Base-by-base conservation (phyloP, 768 basidiomycete genomes). In the Tylopilus subfusipes region DNA sequence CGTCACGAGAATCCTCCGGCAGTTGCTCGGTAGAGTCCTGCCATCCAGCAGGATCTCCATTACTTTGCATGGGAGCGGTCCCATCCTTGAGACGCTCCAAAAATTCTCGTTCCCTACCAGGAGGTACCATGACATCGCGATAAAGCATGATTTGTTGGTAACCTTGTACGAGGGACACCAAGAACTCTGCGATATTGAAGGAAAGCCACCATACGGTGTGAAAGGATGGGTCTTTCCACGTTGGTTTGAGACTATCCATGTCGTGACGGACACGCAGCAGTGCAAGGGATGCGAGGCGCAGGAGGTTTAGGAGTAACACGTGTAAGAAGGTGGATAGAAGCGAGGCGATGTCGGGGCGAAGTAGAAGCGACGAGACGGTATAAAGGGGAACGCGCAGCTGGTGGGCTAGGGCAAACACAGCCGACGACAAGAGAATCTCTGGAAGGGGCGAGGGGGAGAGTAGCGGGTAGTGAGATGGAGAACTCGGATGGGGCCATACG, bases 141-240 rank as follows among this genome's bases (percentile, higher is more conserved):
- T 92, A 93, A 9, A 87, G 72, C 13, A 74, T 70, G 39, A 92
- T 77, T 27, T 82, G 80, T 45, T 80, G 79, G 63, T 89, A 93
- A 10, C 87, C 88, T 65, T 91, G 90, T 50, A 74, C 72, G 48
- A 91, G 76, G 5, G 82, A 81, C 1, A 83, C 82, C 21, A 79
- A 58, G 5, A 84, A 84, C 59, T 90, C 90, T 5, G 83, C 85
- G 8, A 79, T 70, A 13, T 87, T 85, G 2, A 92, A 73, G 2
- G 86, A 85, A 34, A 89, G 71, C 84, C 85, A 89, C 88, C 90
- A 91, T 4, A 87, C 81, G 29, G 81, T 76, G 21, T 71, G 66
- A 72, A 93, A 93, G 4, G 82, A 79, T 2, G 73, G 63, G 57
- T 84, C 76, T 52, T 68, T 72, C 75, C 81, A 85, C 9, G 80